Base-by-base conservation (phyloP, 225 moss, liverwort and hornwort genomes). In the Lunularia cruciata region DNA sequence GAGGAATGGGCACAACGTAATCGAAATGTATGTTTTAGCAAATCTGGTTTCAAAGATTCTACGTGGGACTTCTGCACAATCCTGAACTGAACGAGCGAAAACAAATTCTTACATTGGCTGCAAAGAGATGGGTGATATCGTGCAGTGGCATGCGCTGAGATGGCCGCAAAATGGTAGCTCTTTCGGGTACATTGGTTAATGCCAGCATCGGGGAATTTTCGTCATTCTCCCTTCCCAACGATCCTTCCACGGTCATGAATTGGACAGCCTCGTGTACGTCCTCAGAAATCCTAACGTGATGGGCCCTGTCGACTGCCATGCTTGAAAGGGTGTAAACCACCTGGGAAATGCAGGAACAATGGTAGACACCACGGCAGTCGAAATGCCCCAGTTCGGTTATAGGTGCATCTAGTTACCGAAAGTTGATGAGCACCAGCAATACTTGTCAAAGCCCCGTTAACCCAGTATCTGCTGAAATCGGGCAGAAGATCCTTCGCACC, bases 81-180 rank as follows among this genome's bases (percentile, higher is more conserved):
- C 8, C 8, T 40, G 23, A 13, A 1, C 3, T 23, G 13, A 45
- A 26, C 0, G 2, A 6, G 20, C 49, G 20, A 0, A 23, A 6
- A 16, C n/a, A 30, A 43, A 64, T 25, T 9, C 65, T 47, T 65
- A 65, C 65, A 33, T 65, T 65, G 65, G 45, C 18, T 8, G 45
- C 15, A 33, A 30, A 65, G 45, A 65, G 40, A 22, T 65, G 65
- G 6, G 28, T 65, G 65, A 65, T 46, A 12, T 65, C 65, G 26
- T 65, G 65, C 1, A 65, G 46, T 19, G 65, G 65, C 26, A 18
- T 2, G 18, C 65, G 65, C 5, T 43, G 65, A 9, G 28, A 47
- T 33, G 65, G 27, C 1, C 65, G 45, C 10, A 39, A 22, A 32
- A 25, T 46, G 18, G 30, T 4, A 28, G 31, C 28, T 47, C 65